Evolutionary conservation across 208 protist genomes (phyloP), one percentile per base, ranked within the genome.

Genomic region (Wallacemonas sp.): DNA sequence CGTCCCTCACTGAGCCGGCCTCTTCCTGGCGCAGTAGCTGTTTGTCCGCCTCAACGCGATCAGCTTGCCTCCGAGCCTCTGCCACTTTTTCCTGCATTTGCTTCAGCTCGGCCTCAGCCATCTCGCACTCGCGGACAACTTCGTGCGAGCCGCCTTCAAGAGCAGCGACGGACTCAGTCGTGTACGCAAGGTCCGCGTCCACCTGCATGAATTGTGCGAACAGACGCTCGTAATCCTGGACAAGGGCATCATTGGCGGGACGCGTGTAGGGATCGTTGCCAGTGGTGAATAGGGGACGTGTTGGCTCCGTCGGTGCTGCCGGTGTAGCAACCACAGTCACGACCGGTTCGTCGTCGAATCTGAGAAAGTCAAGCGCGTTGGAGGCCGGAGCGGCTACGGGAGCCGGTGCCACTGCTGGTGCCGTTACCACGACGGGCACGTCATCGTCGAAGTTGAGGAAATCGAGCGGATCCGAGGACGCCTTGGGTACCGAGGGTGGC

Each of bases 391-490:
- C 28, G 49, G 53, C 2, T 33, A n/a, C 24, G 26, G 6, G 36
- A 41, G 6, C 36, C 14, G 36, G 9, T 41, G 36, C 14, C 14
- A 14, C 36, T 41, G 36, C 14, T 41, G 36, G 6, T 41, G 36
- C 14, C 14, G 36, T 41, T 41, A 17, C 14, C 14, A 14, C 36
- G 42, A 4, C 42, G 11, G 56, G 39, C 36, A 19, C 33, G 3
- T 19, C 45, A 59, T 68, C 45, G 9, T 72, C 77, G 58, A 79
- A 75, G 46, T 76, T 71, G 34, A 83, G 58, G 71, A 83, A 83
- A 17, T 66, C 54, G 17, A 75, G 64, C 19, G 72, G 47, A 42
- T 77, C 70, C 14, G 60, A 46, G 11, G 54, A 22, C 15, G 60
- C 44, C n/a, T 51, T 9, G 2, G 42, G 26, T 24, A 30, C 28